Evolutionary conservation across 768 basidiomycete genomes (phyloP), one percentile per base, ranked within the genome.

Genomic region (Peribolospora kevripleyi): DNA sequence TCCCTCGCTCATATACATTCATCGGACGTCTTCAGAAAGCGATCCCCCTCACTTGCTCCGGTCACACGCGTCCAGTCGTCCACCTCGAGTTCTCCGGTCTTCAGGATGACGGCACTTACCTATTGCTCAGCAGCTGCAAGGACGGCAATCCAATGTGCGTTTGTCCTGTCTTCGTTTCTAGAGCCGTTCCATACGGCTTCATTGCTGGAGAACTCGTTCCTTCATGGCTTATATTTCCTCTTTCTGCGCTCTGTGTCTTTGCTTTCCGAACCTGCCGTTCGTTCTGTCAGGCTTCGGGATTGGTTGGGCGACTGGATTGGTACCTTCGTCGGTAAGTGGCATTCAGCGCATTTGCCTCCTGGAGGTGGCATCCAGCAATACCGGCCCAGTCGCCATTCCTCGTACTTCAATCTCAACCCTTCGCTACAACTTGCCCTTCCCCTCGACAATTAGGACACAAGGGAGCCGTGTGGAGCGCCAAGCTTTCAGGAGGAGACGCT

Each of bases 231-330:
- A 50, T 38, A 6, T 9, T 42, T 50, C 10, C 46, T 7, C 42
- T 42, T 49, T 46, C 14, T 25, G 25, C 25, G 25, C 25, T 25
- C 25, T 25, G 25, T 25, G 25, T 25, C 25, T 25, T 25, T 1
- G 25, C 25, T 1, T 25, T 25, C 25, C 1, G 25, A 25, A 25
- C 25, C 25, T 25, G 25, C 48, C 25, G 1, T 25, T 25, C 25
- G 25, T 25, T 25, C 25, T 1, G 25, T 25, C 25, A 90, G 91
- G 85, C 71, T 93, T 61, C 78, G 87, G 65, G 82, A 87, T 64
- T 91, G 90, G 90, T 84, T 85, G 54, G 91, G 91, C 42, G 93
- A 98, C 68, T 98, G 93, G 93, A 84, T 93, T 65, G 93, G 93
- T 43, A 72, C 72, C 0, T 73, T 73, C 58, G 59, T 70, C 4